Percentiles rank a stretch among this genome's conserved stretches.
These are phyloP conservation scores for Warburgia ugandensis DNA, from an alignment of 164 flowering plant genomes.

Conservation along the genomic window DNA sequence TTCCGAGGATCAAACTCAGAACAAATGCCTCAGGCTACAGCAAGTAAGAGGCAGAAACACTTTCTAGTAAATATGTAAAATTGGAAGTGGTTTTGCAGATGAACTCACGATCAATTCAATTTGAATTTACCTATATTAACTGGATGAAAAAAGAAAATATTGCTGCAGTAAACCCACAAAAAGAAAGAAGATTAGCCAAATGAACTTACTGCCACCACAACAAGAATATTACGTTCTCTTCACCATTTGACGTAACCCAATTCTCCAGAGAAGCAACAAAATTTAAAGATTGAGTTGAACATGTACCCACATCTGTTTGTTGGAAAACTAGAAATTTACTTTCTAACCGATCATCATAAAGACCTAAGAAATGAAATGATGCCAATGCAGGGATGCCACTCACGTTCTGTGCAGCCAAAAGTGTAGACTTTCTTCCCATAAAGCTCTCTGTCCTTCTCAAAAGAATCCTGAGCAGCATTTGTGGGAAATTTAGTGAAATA, in stretches of 20 bases:
- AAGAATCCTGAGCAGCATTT: conserved; percentile 62
- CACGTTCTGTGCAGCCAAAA: conserved; percentile 81
- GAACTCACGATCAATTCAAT: too few relatives aligned
- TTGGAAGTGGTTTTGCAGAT: too few relatives aligned
- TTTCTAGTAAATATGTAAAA: too few relatives aligned
- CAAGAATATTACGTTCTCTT: conserved; percentile 52
- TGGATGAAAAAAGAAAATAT: background rate
- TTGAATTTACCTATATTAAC: too few relatives aligned
- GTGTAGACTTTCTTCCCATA: conserved; percentile 68
- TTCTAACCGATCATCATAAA: too few relatives aligned
- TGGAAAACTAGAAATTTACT: too few relatives aligned
- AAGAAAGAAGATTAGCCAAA: background rate
- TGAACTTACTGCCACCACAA: conserved; percentile 75
- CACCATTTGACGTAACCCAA: conserved; percentile 44
- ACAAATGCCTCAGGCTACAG: too few relatives aligned
- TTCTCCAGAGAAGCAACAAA: conserved; percentile 47
- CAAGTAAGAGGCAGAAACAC: too few relatives aligned
- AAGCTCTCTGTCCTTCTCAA: conserved; percentile 76
- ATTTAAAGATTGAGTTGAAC: too few relatives aligned
- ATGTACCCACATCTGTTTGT: too few relatives aligned
- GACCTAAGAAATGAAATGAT: background rate
- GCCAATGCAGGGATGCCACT: conserved; percentile 14
- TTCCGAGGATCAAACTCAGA: too few relatives aligned
- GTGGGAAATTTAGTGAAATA: too few relatives aligned
- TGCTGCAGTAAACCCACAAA: background rate